A percentile compares a stretch with the other conserved stretches of the same genome.
Evolutionary conservation across 1,139 yeast species (phyloP).

Genomic region (Debaryomyces nepalensis): DNA sequence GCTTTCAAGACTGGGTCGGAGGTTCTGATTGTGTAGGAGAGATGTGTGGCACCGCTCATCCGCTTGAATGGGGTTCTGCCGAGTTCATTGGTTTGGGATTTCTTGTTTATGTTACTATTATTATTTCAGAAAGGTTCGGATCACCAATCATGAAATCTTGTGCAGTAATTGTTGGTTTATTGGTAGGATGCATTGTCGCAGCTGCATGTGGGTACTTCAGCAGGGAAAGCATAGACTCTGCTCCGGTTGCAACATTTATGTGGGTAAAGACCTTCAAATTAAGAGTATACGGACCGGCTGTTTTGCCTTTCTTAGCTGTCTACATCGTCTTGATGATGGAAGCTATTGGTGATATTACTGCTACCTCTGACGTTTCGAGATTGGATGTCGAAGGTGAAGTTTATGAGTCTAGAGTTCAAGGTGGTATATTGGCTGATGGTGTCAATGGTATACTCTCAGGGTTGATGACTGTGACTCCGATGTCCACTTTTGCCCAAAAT

Average conservation of each 20-base stretch:
- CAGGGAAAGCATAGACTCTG: constrained; percentile 54
- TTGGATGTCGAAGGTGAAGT: constrained; percentile 78
- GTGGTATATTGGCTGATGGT: constrained; percentile 87
- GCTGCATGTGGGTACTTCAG: constrained; percentile 88
- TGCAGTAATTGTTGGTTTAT: constrained; percentile 82
- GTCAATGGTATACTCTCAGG: constrained; percentile 74
- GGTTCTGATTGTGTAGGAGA: constrained; percentile 72
- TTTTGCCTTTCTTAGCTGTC: constrained; percentile 81
- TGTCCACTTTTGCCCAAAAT: constrained; percentile 91
- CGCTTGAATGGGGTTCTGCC: constrained; percentile 82
- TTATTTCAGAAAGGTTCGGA: constrained; percentile 82
- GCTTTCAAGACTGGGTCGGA: constrained; percentile 86
- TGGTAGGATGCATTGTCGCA: constrained; percentile 89
- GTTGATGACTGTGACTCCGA: constrained; percentile 75
- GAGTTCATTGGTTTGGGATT: constrained; percentile 85
- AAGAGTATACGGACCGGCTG: constrained; percentile 78
- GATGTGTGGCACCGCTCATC: constrained; percentile 38
- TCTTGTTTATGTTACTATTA: constrained; percentile 72
- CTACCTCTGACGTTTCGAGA: constrained; percentile 88
- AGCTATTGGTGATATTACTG: constrained; percentile 91
- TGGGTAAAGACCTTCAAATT: constrained; percentile 88
- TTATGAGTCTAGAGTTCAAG: constrained; percentile 86
- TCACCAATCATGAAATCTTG: constrained; percentile 95
- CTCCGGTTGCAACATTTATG: constrained; percentile 83
- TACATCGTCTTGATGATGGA: constrained; percentile 85